Evolutionary conservation across 768 basidiomycete genomes (phyloP), one percentile per base, ranked within the genome.

Genomic region (Hypholoma fasciculare): DNA sequence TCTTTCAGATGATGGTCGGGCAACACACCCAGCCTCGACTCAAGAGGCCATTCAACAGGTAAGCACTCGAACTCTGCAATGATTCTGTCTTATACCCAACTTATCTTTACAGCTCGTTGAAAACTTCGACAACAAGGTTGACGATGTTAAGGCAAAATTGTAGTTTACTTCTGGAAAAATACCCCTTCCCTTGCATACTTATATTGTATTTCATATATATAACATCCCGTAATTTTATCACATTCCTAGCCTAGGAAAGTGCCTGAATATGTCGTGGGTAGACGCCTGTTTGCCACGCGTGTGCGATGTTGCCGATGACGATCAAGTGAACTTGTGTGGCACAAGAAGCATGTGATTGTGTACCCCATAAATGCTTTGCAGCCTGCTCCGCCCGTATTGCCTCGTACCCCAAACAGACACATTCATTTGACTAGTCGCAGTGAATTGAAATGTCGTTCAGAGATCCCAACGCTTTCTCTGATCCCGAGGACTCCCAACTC

Each of bases 21-120:
- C 94, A 12, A 96, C 93, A 11, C 76, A 97, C 73, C 97, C 96
- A 0, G 67, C 81, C 6, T 82, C 87, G 7, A 80, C 87, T 6
- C 76, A 82, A 27, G 95, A 98, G 68, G 84, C 92, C 37, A 78
- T 95, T 65, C 82, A 89, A 71, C 87, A 89, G 74, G 86, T 90
- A 30, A 4, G 73, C 36, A 80, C 54, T 39, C 30, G 2, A 20
- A 46, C 9, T 7, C 30, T 51, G 8, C 6, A 4, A 19, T 16
- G 2, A 30, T 53, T 19, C 42, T 38, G 30, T 7, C 30, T 3
- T 16, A 43, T 43, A 43, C 52, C 57, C 53, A 56, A 36, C 40
- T 3, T 11, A 3, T 7, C 38, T 43, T 27, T 49, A 14, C 42
- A 78, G 77, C 69, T 82, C 60, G 72, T 81, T 20, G 80, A 76